These are phyloP conservation scores for Rhizophlyctis rosea DNA, from an alignment of 192 early-diverging fungal genomes.

Conservation along the genomic window DNA sequence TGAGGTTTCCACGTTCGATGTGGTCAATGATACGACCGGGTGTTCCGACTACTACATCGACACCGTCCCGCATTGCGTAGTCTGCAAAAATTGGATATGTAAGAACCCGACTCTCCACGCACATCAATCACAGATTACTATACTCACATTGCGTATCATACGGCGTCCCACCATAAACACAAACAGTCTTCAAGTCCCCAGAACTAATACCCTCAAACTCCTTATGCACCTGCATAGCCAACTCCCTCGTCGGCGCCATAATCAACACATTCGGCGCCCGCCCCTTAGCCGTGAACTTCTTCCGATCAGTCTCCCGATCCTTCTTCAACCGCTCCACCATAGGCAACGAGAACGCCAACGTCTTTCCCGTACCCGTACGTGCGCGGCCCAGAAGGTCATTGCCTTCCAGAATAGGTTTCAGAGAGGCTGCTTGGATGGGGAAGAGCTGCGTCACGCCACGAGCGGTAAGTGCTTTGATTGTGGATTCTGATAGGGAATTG, in stretches of 20 bases:
- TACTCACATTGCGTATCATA: constrained; percentile 60
- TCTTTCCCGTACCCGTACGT: constrained; percentile 98
- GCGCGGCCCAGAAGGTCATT: constrained; percentile 94
- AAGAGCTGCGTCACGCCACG: constrained; percentile 83
- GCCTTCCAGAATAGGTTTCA: constrained; percentile 66
- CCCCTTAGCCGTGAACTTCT: constrained; percentile 58
- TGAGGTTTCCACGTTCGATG: constrained; percentile 76
- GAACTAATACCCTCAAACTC: constrained; percentile 61
- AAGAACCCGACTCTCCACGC: background rate
- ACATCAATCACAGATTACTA: background rate
- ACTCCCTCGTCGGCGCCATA: constrained; percentile 91
- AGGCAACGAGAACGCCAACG: constrained; percentile 87
- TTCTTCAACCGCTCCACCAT: constrained; percentile 82
- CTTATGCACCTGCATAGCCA: constrained; percentile 54
- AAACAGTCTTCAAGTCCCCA: constrained; percentile 54
- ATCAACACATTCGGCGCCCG: constrained; percentile 76
- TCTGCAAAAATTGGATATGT: constrained; percentile 5
- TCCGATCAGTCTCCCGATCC: constrained; percentile 35
- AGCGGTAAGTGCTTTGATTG: constrained; percentile 62
- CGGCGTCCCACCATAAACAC: constrained; percentile 87
- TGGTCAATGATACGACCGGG: constrained; percentile 88
- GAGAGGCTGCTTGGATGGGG: constrained; percentile 91
- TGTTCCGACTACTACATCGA: constrained; percentile 92
- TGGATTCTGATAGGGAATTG: constrained; percentile 47
- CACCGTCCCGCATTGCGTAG: constrained; percentile 46